Evolutionary conservation across 345 rosid species (phyloP), one percentile per base, ranked within the genome.

Genomic region (Arabidopsis thaliana): DNA sequence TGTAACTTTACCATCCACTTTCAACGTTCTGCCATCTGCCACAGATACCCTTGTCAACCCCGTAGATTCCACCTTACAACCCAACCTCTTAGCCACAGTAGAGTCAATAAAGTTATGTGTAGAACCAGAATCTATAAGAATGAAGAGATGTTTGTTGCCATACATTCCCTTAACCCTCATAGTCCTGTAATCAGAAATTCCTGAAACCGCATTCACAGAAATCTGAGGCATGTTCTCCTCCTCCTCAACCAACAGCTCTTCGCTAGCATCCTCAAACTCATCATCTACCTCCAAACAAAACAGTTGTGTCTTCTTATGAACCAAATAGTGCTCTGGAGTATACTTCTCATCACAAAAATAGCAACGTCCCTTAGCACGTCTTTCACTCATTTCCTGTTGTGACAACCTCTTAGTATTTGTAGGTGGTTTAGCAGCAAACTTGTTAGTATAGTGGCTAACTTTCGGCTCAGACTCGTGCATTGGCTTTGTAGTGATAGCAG

Each of bases 21-120:
- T 11, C 0, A 33, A 3, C 0, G 8, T 33, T 1, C 61, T 4
- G 0, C 24, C 61, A 57, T 57, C 61, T 1, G 24, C 23, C 1
- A 56, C 9, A 0, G 50, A 1, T 0, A 45, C 23, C 0, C 8
- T 5, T 5, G 22, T 1, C 1, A 45, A 1, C 0, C 23, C 50
- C 0, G 23, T 2, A 5, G 8, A 3, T 0, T 7, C 12, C 0
- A 8, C 2, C 3, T 7, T 2, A 3, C 61, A 32, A 0, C 11
- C 6, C 12, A 56, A 7, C 5, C 7, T 33, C 0, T 2, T 10
- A 1, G 61, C 12, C 0, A 14, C 2, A 0, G 3, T 1, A 0
- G 12, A 0, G 14, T 32, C 12, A 4, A 33, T 1, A 4, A 30
- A 56, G 1, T 56, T 32, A 8, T 58, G 42, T 20, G 53, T 49